Evolutionary conservation across 768 basidiomycete genomes (phyloP).

Genomic region (Tylopilus balloui): DNA sequence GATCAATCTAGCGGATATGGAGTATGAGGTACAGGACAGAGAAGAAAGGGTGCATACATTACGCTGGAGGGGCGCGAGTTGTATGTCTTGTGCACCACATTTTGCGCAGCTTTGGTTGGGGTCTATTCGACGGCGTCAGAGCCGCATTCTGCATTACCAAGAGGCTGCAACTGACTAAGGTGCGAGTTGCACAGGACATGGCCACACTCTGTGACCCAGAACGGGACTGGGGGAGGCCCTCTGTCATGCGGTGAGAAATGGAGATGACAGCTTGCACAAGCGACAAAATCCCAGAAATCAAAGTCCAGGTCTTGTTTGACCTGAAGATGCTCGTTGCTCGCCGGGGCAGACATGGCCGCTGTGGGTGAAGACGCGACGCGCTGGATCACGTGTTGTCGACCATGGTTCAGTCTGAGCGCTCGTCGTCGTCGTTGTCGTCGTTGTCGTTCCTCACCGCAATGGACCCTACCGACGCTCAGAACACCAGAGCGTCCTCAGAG

Average conservation of each 20-base stretch:
- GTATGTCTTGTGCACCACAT: conserved; percentile 60
- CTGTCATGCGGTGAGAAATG: conserved; percentile 52
- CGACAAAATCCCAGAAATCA: conserved; percentile 80
- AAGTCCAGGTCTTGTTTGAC: conserved; percentile 29
- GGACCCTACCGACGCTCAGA: neutral
- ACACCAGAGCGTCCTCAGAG: conserved; percentile 6
- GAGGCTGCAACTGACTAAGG: conserved; percentile 52
- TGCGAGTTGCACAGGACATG: conserved; percentile 84
- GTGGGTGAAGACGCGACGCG: conserved; percentile 13
- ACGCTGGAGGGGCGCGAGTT: conserved; percentile 66
- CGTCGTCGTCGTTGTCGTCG: neutral
- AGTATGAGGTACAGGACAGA: neutral
- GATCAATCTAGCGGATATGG: conserved; percentile 55
- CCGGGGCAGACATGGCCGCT: conserved; percentile 9
- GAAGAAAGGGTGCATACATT: conserved; percentile 45
- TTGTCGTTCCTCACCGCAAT: neutral
- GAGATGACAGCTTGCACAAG: conserved; percentile 65
- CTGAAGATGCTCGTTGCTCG: conserved; percentile 5
- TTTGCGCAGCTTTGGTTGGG: conserved; percentile 70
- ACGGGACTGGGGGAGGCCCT: conserved; percentile 57
- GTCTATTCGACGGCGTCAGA: conserved; percentile 36
- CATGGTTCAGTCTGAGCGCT: neutral
- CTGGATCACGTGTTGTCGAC: conserved; percentile 14
- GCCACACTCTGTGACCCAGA: conserved; percentile 87
- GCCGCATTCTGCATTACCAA: neutral